phyloP scores from a whole-genome alignment of 2,329 filamentous ascomycete genomes.

The Chaetomiaceae sp. region DNA sequence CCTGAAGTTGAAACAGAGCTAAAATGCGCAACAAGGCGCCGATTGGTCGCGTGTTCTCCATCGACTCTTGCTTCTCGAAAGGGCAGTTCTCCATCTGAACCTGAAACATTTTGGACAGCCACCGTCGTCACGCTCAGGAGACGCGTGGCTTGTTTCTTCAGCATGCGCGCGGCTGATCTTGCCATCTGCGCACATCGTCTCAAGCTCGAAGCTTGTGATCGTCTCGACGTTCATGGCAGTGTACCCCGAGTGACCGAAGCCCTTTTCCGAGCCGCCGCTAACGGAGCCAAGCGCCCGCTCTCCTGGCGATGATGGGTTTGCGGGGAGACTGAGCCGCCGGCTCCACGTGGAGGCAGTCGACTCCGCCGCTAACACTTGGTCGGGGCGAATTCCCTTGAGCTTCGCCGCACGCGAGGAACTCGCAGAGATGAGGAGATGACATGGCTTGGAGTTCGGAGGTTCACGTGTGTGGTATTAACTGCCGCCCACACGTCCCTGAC shows the following conservation, averaged over 20 bases:
- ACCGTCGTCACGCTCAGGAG: slow-evolving; percentile 8
- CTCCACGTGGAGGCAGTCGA: neutral
- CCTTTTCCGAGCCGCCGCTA: neutral
- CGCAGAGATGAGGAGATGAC: no score
- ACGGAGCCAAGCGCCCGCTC: neutral
- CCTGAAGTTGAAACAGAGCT: slow-evolving; percentile 28
- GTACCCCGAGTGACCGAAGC: neutral
- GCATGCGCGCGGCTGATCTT: slow-evolving; percentile 14
- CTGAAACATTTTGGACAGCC: neutral
- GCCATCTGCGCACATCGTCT: neutral
- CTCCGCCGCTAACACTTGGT: neutral
- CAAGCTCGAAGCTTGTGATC: neutral
- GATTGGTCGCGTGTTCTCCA: slow-evolving; percentile 19
- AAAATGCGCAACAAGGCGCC: slow-evolving; percentile 15
- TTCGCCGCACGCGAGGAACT: neutral
- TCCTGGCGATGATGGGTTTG: neutral
- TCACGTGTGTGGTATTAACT: no score
- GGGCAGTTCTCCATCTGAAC: slow-evolving; percentile 1
- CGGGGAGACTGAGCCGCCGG: slow-evolving; percentile 1
- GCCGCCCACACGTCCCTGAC: no score
- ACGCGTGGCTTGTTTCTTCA: neutral
- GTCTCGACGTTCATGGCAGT: neutral
- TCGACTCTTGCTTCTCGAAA: slow-evolving; percentile 10
- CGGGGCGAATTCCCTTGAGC: neutral
- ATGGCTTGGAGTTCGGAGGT: no score